phyloP scores from a whole-genome alignment of 2,329 filamentous ascomycete genomes.

The Colletotrichum incanum region DNA sequence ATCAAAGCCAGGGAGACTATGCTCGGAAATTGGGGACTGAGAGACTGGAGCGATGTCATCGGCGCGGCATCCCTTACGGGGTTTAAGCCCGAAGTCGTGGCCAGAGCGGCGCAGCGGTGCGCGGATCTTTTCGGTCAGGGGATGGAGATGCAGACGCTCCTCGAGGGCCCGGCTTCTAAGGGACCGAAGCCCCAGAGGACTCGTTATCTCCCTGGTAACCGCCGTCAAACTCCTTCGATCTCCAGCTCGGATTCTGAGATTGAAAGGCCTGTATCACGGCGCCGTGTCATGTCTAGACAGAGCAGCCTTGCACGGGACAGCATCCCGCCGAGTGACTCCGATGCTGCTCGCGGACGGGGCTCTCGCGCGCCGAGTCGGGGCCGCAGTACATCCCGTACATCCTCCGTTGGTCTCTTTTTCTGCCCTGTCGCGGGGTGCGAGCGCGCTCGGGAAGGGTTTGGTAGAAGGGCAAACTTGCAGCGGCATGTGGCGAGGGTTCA shows the following conservation, averaged over 20 bases:
- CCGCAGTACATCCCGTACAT: constrained; percentile 50
- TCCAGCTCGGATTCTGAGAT: constrained; percentile 28
- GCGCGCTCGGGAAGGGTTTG: constrained; percentile 56
- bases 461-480: constrained; percentile 53
- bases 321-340: constrained; percentile 35
- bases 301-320: constrained; percentile 50
- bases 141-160: constrained; percentile 76
- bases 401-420: constrained; percentile 53
- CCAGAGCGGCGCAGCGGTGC: constrained; percentile 81
- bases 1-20: constrained; percentile 47
- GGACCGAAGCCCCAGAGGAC: constrained; percentile 31
- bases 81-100: constrained; percentile 76
- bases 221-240: not conserved
- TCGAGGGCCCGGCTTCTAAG: constrained; percentile 49
- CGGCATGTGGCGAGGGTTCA: constrained; percentile 59
- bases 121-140: constrained; percentile 81
- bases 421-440: constrained; percentile 57
- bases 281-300: constrained; percentile 51
- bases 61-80: constrained; percentile 83
- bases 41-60: constrained; percentile 90
- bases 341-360: constrained; percentile 12
- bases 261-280: constrained; percentile 43
- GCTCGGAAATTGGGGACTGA: constrained; percentile 59
- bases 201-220: constrained; percentile 9
- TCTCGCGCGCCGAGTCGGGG: constrained; percentile 35